A percentile compares a stretch with the other conserved stretches of the same genome.
Conservation (phyloP, 2,329 filamentous ascomycete species). For the Onygenales sp. region DNA sequence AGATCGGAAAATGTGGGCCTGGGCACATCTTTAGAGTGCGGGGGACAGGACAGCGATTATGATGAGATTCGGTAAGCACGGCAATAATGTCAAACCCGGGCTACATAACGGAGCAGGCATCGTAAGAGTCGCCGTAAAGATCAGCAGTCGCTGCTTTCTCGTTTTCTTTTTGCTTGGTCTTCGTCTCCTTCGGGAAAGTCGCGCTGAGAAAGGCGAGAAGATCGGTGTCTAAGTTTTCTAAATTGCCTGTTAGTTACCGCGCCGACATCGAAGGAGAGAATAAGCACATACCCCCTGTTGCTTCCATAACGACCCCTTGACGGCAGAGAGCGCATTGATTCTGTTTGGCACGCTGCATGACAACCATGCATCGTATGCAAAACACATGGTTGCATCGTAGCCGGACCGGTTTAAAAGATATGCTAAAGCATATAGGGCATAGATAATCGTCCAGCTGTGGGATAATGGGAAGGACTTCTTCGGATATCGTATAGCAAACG, state of each 20-base stretch:
- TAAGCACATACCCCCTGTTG: constrained; percentile 49
- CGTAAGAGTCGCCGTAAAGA: constrained; percentile 58
- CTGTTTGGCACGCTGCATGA: constrained; percentile 63
- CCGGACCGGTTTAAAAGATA: constrained; percentile 74
- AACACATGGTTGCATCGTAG: constrained; percentile 68
- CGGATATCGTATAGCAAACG: constrained; percentile 64
- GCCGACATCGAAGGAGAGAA: neutral
- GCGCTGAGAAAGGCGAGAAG: constrained; percentile 60
- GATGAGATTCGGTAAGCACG: too few relatives aligned
- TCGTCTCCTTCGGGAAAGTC: constrained; percentile 65
- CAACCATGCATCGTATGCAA: constrained; percentile 74
- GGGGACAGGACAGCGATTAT: too few relatives aligned
- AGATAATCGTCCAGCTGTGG: constrained; percentile 78
- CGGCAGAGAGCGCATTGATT: constrained; percentile 68
- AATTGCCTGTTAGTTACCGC: neutral
- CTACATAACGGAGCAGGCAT: constrained; percentile 18
- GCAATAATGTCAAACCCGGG: too few relatives aligned
- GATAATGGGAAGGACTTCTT: constrained; percentile 61
- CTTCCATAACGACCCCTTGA: constrained; percentile 58
- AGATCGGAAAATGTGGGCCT: too few relatives aligned
- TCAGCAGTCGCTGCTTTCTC: constrained; percentile 67
- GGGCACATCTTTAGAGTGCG: too few relatives aligned
- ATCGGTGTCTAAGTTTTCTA: constrained; percentile 60
- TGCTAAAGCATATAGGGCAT: constrained; percentile 68
- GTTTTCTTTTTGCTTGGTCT: constrained; percentile 59